phyloP scores from a whole-genome alignment of 2,329 filamentous ascomycete genomes.

The Ophiobolus disseminans region DNA sequence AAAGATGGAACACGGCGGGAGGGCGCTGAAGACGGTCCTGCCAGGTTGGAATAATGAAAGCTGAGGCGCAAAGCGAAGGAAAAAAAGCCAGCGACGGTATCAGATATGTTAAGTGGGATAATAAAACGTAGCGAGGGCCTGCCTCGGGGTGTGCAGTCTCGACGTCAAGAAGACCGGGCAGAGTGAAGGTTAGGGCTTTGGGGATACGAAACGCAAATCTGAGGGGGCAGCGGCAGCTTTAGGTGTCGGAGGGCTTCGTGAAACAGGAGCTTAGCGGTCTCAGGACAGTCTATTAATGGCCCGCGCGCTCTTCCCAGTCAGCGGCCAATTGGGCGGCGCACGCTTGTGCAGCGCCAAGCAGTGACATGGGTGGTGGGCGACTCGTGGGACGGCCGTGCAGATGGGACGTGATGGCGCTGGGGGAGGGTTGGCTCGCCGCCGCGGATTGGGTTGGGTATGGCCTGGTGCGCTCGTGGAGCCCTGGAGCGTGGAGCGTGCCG shows the following conservation, averaged over 20 bases:
- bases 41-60: conserved; percentile 47
- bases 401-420: conserved; percentile 17
- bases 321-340: conserved; percentile 31
- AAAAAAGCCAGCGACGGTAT: conserved; percentile 44
- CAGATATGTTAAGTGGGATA: conserved; percentile 45
- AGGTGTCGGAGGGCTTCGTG: conserved; percentile 49
- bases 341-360: conserved; percentile 16
- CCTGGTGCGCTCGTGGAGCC: conserved; percentile 1
- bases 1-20: conserved; percentile 37
- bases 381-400: conserved; percentile 28
- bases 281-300: conserved; percentile 45
- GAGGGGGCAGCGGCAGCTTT: conserved; percentile 49
- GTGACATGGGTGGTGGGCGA: conserved; percentile 25
- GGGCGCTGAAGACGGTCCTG: conserved; percentile 45
- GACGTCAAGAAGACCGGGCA: conserved; percentile 42
- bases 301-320: conserved; percentile 33
- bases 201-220: conserved; percentile 49
- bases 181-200: conserved; percentile 42
- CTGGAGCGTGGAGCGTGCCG: conserved; percentile 6
- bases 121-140: conserved; percentile 50
- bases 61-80: conserved; percentile 48
- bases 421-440: conserved; percentile 11
- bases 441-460: conserved; percentile 4
- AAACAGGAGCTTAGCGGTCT: conserved; percentile 51
- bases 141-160: conserved; percentile 47